Conservation (phyloP, 2,329 filamentous ascomycete species). For the Epichloe glyceriae region DNA sequence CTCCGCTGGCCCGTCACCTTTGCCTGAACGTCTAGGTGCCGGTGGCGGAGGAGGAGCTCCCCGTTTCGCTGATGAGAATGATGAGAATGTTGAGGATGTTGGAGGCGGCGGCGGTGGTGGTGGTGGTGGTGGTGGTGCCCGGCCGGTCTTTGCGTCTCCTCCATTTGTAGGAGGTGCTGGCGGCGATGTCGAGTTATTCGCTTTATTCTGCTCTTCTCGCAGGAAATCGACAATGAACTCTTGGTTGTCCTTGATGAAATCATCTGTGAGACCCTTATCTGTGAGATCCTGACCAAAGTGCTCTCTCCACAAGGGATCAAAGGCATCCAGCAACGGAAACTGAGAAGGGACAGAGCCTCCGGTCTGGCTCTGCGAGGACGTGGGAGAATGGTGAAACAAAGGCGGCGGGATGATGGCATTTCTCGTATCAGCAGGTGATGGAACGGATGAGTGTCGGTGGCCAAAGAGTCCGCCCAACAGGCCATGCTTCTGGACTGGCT, state of each 20-base stretch:
- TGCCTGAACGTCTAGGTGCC: conserved; percentile 46
- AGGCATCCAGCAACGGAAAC: conserved; percentile 49
- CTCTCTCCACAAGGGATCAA: conserved; percentile 52
- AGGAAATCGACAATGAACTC: conserved; percentile 56
- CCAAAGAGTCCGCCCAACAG: conserved; percentile 51
- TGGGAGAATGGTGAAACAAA: conserved; percentile 23
- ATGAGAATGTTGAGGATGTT: conserved; percentile 13
- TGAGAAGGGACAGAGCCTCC: conserved; percentile 35
- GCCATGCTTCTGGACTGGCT: conserved; percentile 27
- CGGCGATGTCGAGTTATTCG: conserved; percentile 11
- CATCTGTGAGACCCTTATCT: conserved; percentile 49
- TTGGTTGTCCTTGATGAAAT: conserved; percentile 55
- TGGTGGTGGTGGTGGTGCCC: conserved; percentile 23
- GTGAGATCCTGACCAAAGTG: conserved; percentile 52
- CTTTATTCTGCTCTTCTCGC: conserved; percentile 39
- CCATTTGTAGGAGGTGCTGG: conserved; percentile 20
- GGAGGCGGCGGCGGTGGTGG: conserved; percentile 21
- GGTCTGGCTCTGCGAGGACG: conserved; percentile 34
- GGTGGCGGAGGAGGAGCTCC: conserved; percentile 21
- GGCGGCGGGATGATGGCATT: conserved; percentile 21
- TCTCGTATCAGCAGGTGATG: conserved; percentile 44
- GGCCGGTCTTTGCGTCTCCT: conserved; percentile 15
- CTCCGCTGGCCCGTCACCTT: conserved; percentile 48
- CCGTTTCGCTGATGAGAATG: conserved; percentile 9
- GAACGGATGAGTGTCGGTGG: conserved; percentile 45